Percentiles rank a stretch among this genome's conserved stretches.
Conservation (phyloP, 2,329 filamentous ascomycete genomes). For the Mycosphaerelloides madeirae region DNA sequence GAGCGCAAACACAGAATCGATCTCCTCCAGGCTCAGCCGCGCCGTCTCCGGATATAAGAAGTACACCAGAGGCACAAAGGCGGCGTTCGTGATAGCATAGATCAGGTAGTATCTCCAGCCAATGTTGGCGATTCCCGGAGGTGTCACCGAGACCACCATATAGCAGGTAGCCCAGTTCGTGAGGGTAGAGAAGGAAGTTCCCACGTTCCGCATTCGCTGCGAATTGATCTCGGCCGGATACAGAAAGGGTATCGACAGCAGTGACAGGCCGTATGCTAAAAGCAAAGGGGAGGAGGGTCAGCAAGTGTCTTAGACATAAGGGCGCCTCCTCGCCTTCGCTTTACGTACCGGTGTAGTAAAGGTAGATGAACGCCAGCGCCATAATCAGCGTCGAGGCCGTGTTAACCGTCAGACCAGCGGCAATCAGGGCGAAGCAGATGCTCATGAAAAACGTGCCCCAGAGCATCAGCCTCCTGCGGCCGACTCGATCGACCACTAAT, state of each 20-base stretch:
- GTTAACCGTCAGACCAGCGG: constrained; percentile 33
- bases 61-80: constrained; percentile 17
- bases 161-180: constrained; percentile 47
- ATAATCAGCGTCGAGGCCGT: constrained; percentile 7
- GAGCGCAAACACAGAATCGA: constrained; percentile 25
- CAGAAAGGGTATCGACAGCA: constrained; percentile 21
- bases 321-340: too few relatives aligned
- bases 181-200: constrained; percentile 38
- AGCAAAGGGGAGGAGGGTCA: too few relatives aligned
- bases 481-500: constrained; percentile 61
- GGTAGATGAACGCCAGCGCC: constrained; percentile 58
- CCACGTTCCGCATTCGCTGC: background rate
- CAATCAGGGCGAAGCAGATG: constrained; percentile 48
- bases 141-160: background rate
- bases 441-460: constrained; percentile 44
- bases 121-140: constrained; percentile 1
- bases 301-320: too few relatives aligned
- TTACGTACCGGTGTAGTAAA: constrained; percentile 64
- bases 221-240: constrained; percentile 20
- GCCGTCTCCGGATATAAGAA: constrained; percentile 31
- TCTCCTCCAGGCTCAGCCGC: constrained; percentile 29
- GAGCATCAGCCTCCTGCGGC: constrained; percentile 37
- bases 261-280: constrained; percentile 60
- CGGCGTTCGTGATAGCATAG: constrained; percentile 2
- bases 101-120: background rate